Evolutionary conservation across 2,329 filamentous ascomycete genomes (phyloP).

Genomic region (Pseudocercospora ulei): DNA sequence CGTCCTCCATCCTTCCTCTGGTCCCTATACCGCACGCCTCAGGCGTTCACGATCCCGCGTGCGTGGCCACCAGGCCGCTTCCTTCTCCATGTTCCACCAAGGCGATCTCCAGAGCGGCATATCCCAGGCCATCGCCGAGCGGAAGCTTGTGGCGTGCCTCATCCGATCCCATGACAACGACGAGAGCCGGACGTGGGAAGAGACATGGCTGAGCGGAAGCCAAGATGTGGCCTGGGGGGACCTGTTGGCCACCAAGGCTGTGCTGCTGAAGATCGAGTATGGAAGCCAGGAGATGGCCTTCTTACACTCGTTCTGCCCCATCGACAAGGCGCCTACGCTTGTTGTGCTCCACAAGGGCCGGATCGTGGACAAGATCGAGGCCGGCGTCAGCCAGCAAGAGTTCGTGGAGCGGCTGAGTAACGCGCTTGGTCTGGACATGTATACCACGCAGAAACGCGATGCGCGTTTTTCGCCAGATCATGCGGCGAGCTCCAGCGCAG

Average conservation of each 20-base stretch:
- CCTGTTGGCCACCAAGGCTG: slow-evolving; percentile 52
- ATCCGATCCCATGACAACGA: slow-evolving; percentile 58
- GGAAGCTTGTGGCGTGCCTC: slow-evolving; percentile 76
- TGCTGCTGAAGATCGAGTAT: slow-evolving; percentile 60
- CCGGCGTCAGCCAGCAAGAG: slow-evolving; percentile 53
- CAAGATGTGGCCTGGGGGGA: slow-evolving; percentile 19
- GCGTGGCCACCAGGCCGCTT: not conserved
- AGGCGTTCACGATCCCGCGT: not conserved
- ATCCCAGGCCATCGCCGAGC: slow-evolving; percentile 59
- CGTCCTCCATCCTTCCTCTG: no score
- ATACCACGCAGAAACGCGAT: slow-evolving; percentile 9
- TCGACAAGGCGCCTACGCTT: slow-evolving; percentile 67
- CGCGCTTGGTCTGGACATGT: slow-evolving; percentile 34
- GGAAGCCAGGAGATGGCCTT: slow-evolving; percentile 74
- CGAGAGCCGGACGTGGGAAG: slow-evolving; percentile 49
- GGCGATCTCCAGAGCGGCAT: slow-evolving; percentile 77
- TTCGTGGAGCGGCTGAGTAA: slow-evolving; percentile 51
- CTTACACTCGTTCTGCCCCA: slow-evolving; percentile 69
- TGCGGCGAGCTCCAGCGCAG: slow-evolving; percentile 1
- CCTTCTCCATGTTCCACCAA: slow-evolving; percentile 61
- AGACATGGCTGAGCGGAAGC: slow-evolving; percentile 28
- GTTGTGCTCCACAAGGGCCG: slow-evolving; percentile 67
- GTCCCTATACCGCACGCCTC: not conserved
- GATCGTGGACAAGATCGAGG: slow-evolving; percentile 64
- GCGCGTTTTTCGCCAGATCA: slow-evolving; percentile 5